phyloP scores from a whole-genome alignment of 495 filamentous ascomycete species.

The Penicillium egyptiacum region DNA sequence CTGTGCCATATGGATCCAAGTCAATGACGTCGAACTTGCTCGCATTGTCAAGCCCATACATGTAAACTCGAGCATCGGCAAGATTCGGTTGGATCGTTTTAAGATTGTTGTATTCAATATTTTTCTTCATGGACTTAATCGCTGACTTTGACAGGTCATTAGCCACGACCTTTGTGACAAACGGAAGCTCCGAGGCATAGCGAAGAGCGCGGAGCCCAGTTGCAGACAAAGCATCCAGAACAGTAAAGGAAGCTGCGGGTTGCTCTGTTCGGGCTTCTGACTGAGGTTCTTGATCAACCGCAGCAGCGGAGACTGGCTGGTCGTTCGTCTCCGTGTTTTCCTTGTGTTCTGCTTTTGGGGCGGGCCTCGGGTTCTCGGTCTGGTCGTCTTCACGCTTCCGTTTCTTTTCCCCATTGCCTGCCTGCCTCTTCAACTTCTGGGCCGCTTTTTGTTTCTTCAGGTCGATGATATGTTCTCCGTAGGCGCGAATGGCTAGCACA shows the following conservation, averaged over 20 bases:
- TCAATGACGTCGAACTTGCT: conserved; percentile 86
- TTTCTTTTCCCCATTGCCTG: conserved; percentile 49
- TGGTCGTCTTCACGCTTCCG: conserved; percentile 41
- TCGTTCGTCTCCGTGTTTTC: conserved; percentile 18
- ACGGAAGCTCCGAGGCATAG: conserved; percentile 87
- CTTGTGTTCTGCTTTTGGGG: conserved; percentile 11
- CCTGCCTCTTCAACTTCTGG: conserved; percentile 41
- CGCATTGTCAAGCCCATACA: conserved; percentile 63
- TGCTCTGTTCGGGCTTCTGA: background rate
- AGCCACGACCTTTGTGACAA: conserved; percentile 75
- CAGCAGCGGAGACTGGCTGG: background rate
- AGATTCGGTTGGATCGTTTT: conserved; percentile 65
- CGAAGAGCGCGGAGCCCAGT: conserved; percentile 90
- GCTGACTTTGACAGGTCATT: conserved; percentile 83
- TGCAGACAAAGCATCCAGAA: conserved; percentile 93
- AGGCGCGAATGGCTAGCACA: conserved; percentile 83
- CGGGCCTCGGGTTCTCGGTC: conserved; percentile 20
- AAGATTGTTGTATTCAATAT: conserved; percentile 78
- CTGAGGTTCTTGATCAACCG: conserved; percentile 10
- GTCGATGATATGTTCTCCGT: conserved; percentile 65
- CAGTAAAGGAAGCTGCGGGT: conserved; percentile 55
- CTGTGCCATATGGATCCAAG: conserved; percentile 92
- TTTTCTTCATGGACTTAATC: conserved; percentile 75
- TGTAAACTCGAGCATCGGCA: conserved; percentile 83
- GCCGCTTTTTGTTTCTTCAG: conserved; percentile 37